These are phyloP conservation scores for Flueggea neowawraea DNA, from an alignment of 441 rosid genomes.

Conservation along the genomic window DNA sequence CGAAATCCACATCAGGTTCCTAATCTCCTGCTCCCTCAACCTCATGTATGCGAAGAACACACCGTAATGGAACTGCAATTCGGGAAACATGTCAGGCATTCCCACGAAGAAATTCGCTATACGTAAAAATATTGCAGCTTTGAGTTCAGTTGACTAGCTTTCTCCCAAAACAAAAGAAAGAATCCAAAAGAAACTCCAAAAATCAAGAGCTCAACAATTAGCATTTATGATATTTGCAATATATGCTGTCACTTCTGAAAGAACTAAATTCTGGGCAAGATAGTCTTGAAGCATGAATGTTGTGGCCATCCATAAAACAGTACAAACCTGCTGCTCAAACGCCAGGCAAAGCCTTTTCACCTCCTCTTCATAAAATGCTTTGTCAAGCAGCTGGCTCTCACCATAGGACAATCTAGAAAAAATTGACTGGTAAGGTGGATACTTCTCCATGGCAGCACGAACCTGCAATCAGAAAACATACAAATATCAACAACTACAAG, in stretches of 20 bases:
- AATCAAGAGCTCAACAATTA: too few species aligned
- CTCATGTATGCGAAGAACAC: slow-evolving; percentile 97
- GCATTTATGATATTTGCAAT: background rate
- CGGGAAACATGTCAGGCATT: slow-evolving; percentile 7
- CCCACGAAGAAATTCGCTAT: background rate
- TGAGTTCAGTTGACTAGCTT: background rate
- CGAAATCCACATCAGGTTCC: slow-evolving; percentile 97
- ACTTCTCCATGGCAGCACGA: slow-evolving; percentile 87
- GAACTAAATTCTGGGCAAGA: background rate
- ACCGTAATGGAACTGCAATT: slow-evolving; percentile 81
- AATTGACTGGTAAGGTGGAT: slow-evolving; percentile 89
- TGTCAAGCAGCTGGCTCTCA: slow-evolving; percentile 95
- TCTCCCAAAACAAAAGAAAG: too few species aligned
- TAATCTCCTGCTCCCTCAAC: slow-evolving; percentile 96
- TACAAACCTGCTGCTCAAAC: slow-evolving; percentile 91
- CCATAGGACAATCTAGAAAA: slow-evolving; percentile 85
- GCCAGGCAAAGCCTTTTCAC: slow-evolving; percentile 96
- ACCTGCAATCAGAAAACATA: slow-evolving; percentile 46
- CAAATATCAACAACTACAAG: background rate
- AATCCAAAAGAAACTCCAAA: too few species aligned
- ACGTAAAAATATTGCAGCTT: background rate
- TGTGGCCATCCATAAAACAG: background rate
- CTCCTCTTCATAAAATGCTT: slow-evolving; percentile 98
- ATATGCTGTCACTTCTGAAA: background rate
- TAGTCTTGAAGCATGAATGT: too few species aligned